phyloP scores from a whole-genome alignment of 257 asterid genomes.

The Plectranthus barbatus region DNA sequence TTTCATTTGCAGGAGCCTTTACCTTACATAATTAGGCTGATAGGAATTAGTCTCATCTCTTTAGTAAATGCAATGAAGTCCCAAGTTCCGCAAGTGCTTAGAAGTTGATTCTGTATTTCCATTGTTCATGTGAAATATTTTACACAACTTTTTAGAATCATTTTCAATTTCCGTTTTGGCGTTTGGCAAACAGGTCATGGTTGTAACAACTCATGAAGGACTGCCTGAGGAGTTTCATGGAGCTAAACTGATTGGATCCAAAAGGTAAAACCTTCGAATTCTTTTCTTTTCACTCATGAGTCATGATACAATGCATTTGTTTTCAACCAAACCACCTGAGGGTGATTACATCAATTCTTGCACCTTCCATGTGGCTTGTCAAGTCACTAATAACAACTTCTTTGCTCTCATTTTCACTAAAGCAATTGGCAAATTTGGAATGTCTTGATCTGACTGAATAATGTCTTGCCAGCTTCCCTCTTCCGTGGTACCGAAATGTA shows the following conservation, averaged over 20 bases:
- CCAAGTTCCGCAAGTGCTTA: not conserved
- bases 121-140: not conserved
- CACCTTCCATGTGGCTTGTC: not conserved
- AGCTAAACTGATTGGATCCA: slow-evolving; percentile 88
- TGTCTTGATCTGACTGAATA: slow-evolving; percentile 5
- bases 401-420: not conserved
- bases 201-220: slow-evolving; percentile 97
- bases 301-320: too few relatives aligned
- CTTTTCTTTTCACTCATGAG: not conserved
- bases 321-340: not conserved
- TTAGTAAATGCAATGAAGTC: not conserved
- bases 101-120: not conserved
- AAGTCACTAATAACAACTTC: not conserved
- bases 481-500: slow-evolving; percentile 82
- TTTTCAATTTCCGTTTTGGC: not conserved
- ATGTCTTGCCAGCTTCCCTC: slow-evolving; percentile 62
- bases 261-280: slow-evolving; percentile 40
- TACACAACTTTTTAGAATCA: not conserved
- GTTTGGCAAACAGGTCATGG: slow-evolving; percentile 73
- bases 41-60: too few relatives aligned
- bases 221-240: slow-evolving; percentile 93
- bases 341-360: not conserved
- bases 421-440: not conserved
- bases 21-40: not conserved
- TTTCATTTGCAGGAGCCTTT: not conserved